A percentile compares a stretch with the other conserved stretches of the same genome.
phyloP scores from a whole-genome alignment of 164 flowering plant genomes.

The Houttuynia cordata region DNA sequence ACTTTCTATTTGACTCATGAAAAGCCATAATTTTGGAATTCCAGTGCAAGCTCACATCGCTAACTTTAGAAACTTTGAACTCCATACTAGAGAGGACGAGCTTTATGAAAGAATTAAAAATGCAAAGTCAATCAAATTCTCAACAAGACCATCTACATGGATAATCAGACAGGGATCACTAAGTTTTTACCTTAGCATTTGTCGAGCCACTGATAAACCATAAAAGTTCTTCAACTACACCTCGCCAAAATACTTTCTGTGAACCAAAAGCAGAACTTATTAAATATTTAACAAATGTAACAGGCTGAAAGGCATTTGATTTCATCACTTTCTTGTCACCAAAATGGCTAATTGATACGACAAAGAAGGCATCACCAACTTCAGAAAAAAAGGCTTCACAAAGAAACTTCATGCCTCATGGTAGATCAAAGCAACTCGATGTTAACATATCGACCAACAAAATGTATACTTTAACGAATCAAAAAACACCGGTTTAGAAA shows the following conservation, averaged over 20 bases:
- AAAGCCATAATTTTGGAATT: too few species aligned
- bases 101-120: background rate
- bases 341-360: too few species aligned
- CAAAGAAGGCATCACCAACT: too few species aligned
- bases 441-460: background rate
- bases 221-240: conserved; percentile 92
- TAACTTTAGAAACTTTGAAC: too few species aligned
- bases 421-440: too few species aligned
- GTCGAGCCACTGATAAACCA: conserved; percentile 99
- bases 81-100: background rate
- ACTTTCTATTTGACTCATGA: too few species aligned
- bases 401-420: too few species aligned
- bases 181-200: conserved; percentile 65
- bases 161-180: too few species aligned
- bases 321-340: too few species aligned
- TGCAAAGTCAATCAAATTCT: background rate
- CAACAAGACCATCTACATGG: background rate
- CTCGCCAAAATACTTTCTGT: conserved; percentile 92
- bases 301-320: background rate
- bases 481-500: background rate
- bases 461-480: background rate
- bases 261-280: too few species aligned
- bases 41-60: too few species aligned
- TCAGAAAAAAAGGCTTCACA: too few species aligned
- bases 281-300: background rate